Percentiles rank a stretch among this genome's conserved stretches.
Conservation (phyloP, 352 stramenopile genomes). For the Globisporangium paddicum region DNA sequence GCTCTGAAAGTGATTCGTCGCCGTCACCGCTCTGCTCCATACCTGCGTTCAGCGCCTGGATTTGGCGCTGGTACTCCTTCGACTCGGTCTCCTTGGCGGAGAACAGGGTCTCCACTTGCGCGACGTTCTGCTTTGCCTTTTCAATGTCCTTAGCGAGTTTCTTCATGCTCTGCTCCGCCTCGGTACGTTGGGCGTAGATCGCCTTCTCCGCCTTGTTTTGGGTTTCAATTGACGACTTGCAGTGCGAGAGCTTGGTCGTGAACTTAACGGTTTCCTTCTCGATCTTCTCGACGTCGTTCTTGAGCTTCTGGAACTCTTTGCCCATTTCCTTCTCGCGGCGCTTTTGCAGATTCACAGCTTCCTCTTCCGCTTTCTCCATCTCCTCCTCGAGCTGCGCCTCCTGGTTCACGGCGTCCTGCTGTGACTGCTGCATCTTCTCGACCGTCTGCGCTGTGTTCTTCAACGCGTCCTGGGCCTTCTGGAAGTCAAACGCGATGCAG, state of each 20-base stretch:
- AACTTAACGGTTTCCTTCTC: conserved; percentile 84
- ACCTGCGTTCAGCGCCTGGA: conserved; percentile 82
- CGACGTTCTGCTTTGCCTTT: conserved; percentile 58
- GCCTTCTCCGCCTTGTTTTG: conserved; percentile 54
- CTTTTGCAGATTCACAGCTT: conserved; percentile 79
- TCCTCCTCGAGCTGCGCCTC: conserved; percentile 53
- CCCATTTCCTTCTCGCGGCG: conserved; percentile 81
- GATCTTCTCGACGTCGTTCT: conserved; percentile 75
- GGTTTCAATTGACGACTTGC: conserved; percentile 62
- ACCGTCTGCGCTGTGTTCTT: conserved; percentile 87
- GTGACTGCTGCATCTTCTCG: conserved; percentile 81
- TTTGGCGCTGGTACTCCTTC: conserved; percentile 77
- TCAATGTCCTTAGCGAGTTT: conserved; percentile 85
- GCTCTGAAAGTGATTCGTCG: conserved; percentile 74
- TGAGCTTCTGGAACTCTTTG: conserved; percentile 77
- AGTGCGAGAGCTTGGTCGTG: conserved; percentile 76
- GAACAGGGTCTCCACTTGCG: conserved; percentile 40
- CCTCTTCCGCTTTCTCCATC: conserved; percentile 75
- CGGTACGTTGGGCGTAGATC: conserved; percentile 65
- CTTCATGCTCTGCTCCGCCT: conserved; percentile 70
- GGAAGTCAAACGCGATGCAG: conserved; percentile 95
- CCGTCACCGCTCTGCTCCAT: conserved; percentile 74
- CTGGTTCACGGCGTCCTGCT: conserved; percentile 62
- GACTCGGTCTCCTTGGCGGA: conserved; percentile 54
- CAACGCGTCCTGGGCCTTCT: conserved; percentile 85